phyloP scores from a whole-genome alignment of 1,284 basidiomycete genomes.

The Tilletia setariae region DNA sequence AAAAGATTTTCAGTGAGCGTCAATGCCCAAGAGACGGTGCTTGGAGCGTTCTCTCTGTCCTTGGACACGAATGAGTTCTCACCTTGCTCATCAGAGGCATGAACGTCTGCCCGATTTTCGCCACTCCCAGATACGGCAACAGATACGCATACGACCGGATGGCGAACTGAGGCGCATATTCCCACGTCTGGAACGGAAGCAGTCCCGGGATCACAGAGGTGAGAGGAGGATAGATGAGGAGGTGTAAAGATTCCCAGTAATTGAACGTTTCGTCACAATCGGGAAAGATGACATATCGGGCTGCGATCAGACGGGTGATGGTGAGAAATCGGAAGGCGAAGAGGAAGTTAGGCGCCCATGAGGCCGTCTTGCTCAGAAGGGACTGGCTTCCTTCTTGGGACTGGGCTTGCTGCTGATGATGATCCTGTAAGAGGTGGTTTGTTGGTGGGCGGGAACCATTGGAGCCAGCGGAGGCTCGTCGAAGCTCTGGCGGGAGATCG shows the following conservation, averaged over 20 bases:
- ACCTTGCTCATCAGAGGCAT: conserved; percentile 53
- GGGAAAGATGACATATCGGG: conserved; percentile 91
- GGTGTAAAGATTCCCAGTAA: conserved; percentile 97
- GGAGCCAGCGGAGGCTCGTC: not conserved
- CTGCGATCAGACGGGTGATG: conserved; percentile 73
- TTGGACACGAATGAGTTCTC: conserved; percentile 25
- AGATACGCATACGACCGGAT: conserved; percentile 93
- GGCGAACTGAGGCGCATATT: conserved; percentile 82
- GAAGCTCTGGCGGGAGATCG: not conserved
- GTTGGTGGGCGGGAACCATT: not conserved
- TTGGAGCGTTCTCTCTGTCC: conserved; percentile 56
- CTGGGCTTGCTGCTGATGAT: not conserved
- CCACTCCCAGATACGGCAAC: conserved; percentile 56
- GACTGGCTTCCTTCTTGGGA: not conserved
- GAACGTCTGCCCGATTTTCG: conserved; percentile 29
- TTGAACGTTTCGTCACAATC: conserved; percentile 96
- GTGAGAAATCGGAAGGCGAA: conserved; percentile 78
- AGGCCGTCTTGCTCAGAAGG: not conserved
- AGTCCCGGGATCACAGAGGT: conserved; percentile 48
- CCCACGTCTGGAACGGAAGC: conserved; percentile 89
- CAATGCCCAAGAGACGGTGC: no score
- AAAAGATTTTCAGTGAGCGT: no score
- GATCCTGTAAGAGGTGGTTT: conserved; percentile 8
- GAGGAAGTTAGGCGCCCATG: conserved; percentile 75
- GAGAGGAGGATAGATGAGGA: conserved; percentile 60